phyloP scores from a whole-genome alignment of 148 eudicot genomes.

The Talinum fruticosum region DNA sequence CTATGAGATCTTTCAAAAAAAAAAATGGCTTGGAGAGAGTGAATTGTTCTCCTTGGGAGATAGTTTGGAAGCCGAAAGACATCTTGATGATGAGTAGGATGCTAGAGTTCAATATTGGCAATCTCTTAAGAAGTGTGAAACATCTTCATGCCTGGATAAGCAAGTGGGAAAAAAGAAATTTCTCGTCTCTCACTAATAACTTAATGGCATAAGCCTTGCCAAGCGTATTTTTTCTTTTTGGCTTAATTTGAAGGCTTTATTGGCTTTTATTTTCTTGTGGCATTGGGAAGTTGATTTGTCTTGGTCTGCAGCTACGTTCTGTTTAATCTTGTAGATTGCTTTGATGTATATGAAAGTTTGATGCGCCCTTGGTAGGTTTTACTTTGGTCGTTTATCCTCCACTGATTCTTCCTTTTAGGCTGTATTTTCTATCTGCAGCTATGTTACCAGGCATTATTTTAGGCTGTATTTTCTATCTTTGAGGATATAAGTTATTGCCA shows the following conservation, averaged over 20 bases:
- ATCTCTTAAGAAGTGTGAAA: no score
- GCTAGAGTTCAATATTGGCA: no score
- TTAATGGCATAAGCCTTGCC: no score
- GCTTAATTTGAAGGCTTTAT: neutral
- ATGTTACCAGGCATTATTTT: neutral
- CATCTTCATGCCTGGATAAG: no score
- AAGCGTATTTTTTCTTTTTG: neutral
- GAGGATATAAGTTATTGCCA: neutral
- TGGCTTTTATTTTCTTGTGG: neutral
- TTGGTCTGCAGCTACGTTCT: neutral
- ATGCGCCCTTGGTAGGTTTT: neutral
- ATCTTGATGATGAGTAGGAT: no score
- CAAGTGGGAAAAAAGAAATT: no score
- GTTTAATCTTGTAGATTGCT: neutral
- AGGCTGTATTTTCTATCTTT: neutral
- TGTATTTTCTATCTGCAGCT: neutral
- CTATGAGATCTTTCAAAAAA: no score
- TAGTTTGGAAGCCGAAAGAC: no score
- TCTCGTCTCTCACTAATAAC: no score
- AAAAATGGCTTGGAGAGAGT: no score
- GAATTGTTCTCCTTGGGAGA: no score
- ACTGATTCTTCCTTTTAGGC: neutral
- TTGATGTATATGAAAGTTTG: no score
- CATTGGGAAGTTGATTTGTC: neutral
- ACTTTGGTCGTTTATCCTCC: neutral